phyloP scores from a whole-genome alignment of 2,329 filamentous ascomycete species.

The Chrysosporium keratinophilum region DNA sequence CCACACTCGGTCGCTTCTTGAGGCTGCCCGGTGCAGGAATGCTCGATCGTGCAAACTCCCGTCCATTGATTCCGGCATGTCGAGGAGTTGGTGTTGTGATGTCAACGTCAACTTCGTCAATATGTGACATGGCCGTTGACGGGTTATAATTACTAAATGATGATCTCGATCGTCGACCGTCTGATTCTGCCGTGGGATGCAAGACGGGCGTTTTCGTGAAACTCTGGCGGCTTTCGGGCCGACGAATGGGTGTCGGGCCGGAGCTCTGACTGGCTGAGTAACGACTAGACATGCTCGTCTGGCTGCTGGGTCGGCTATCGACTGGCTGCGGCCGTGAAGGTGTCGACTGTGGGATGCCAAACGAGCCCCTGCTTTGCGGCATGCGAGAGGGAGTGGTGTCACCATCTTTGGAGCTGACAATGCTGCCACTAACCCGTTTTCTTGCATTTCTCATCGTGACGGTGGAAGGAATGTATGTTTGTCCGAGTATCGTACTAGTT shows the following conservation, averaged over 20 bases:
- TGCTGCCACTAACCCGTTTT: conserved; percentile 36
- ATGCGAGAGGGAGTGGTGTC: conserved; percentile 29
- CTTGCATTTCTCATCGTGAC: conserved; percentile 45
- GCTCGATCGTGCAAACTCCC: conserved; percentile 31
- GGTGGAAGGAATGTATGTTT: conserved; percentile 43
- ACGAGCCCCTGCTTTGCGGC: conserved; percentile 37
- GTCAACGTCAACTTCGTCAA: conserved; percentile 45
- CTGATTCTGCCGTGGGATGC: conserved; percentile 41
- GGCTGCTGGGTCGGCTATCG: conserved; percentile 61
- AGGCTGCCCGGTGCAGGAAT: conserved; percentile 42
- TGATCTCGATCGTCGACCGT: conserved; percentile 54
- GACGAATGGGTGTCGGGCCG: conserved; percentile 31
- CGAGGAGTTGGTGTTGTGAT: conserved; percentile 36
- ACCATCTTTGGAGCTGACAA: conserved; percentile 30
- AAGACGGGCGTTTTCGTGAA: conserved; percentile 53
- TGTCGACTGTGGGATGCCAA: conserved; percentile 29
- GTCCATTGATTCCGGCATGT: conserved; percentile 33
- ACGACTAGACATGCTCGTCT: conserved; percentile 49
- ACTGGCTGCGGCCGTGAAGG: conserved; percentile 24
- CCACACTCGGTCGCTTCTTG: conserved; percentile 44
- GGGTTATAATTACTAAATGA: conserved; percentile 56
- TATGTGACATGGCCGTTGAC: conserved; percentile 48
- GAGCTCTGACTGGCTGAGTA: conserved; percentile 32
- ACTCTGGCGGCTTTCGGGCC: conserved; percentile 57
- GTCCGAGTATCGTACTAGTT: conserved; percentile 40